Percentiles rank a stretch among this genome's conserved stretches.
Evolutionary conservation across 2,329 filamentous ascomycete species (phyloP).

Genomic region (Onygenales sp.): DNA sequence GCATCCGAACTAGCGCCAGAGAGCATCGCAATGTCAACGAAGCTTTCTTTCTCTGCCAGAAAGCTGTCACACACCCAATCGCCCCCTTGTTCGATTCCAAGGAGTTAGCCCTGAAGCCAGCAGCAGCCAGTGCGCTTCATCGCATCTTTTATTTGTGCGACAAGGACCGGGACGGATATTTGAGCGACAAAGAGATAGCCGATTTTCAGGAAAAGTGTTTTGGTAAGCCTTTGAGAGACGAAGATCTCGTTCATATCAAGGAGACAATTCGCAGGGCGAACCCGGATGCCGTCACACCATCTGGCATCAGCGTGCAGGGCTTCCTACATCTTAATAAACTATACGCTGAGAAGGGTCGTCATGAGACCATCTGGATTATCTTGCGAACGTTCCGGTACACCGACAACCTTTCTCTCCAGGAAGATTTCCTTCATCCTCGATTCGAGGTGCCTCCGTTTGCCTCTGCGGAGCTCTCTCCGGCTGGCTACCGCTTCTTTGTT

Average conservation of each 20-base stretch:
- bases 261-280: slow-evolving; percentile 64
- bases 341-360: slow-evolving; percentile 92
- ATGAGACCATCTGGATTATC: slow-evolving; percentile 98
- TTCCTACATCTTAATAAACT: slow-evolving; percentile 91
- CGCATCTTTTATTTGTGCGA: slow-evolving; percentile 94
- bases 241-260: slow-evolving; percentile 88
- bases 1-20: slow-evolving; percentile 85
- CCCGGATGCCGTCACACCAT: slow-evolving; percentile 52
- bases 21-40: slow-evolving; percentile 92
- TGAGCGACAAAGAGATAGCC: slow-evolving; percentile 83
- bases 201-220: slow-evolving; percentile 90
- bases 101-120: slow-evolving; percentile 77
- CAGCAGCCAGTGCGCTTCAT: slow-evolving; percentile 74
- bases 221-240: slow-evolving; percentile 68
- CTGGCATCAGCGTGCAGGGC: slow-evolving; percentile 69
- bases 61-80: slow-evolving; percentile 94
- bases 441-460: slow-evolving; percentile 89
- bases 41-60: slow-evolving; percentile 96
- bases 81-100: slow-evolving; percentile 96
- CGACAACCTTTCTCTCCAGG: slow-evolving; percentile 83
- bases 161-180: slow-evolving; percentile 86
- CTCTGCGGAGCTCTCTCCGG: slow-evolving; percentile 86
- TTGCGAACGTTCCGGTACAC: slow-evolving; percentile 92
- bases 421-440: slow-evolving; percentile 83
- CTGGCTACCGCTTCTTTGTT: slow-evolving; percentile 94